These are phyloP conservation scores for Colletotrichum neosansevieriae DNA, from an alignment of 2,329 filamentous ascomycete species.

Conservation along the genomic window DNA sequence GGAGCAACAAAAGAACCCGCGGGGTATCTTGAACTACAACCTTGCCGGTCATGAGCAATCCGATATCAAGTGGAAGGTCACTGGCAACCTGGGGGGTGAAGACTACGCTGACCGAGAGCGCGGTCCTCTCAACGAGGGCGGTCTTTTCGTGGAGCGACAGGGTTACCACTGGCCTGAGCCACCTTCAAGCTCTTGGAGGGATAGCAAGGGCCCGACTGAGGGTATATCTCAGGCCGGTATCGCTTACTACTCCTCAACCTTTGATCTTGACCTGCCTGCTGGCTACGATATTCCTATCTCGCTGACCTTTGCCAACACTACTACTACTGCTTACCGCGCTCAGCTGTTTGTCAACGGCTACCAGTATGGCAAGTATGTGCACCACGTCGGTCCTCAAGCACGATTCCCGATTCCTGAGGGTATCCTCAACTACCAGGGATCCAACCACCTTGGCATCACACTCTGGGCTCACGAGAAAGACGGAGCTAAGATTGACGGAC, in stretches of 20 bases:
- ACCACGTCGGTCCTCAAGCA: slow-evolving; percentile 77
- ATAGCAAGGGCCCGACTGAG: slow-evolving; percentile 48
- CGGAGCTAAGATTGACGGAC: slow-evolving; percentile 56
- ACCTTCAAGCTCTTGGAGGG: slow-evolving; percentile 57
- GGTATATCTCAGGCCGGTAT: slow-evolving; percentile 61
- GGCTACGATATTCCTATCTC: slow-evolving; percentile 68
- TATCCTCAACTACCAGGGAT: slow-evolving; percentile 73
- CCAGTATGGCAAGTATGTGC: slow-evolving; percentile 68
- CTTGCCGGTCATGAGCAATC: slow-evolving; percentile 60
- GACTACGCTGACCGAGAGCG: slow-evolving; percentile 66
- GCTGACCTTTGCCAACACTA: slow-evolving; percentile 63
- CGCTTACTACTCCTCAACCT: slow-evolving; percentile 65
- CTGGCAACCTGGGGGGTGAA: slow-evolving; percentile 71
- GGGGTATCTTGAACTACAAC: slow-evolving; percentile 68
- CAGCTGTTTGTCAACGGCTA: slow-evolving; percentile 79
- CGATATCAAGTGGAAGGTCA: slow-evolving; percentile 70
- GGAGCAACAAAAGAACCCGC: slow-evolving; percentile 69
- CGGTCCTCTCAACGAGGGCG: slow-evolving; percentile 72
- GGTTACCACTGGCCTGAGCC: slow-evolving; percentile 67
- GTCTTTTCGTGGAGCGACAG: slow-evolving; percentile 66
- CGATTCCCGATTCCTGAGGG: slow-evolving; percentile 76
- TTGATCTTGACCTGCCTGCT: slow-evolving; percentile 64
- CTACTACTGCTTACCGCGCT: slow-evolving; percentile 59
- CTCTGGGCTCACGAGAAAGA: slow-evolving; percentile 71
- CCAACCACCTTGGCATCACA: slow-evolving; percentile 74